Base-by-base conservation (phyloP, 305 asterid genomes). In the Solanum chacoense region DNA sequence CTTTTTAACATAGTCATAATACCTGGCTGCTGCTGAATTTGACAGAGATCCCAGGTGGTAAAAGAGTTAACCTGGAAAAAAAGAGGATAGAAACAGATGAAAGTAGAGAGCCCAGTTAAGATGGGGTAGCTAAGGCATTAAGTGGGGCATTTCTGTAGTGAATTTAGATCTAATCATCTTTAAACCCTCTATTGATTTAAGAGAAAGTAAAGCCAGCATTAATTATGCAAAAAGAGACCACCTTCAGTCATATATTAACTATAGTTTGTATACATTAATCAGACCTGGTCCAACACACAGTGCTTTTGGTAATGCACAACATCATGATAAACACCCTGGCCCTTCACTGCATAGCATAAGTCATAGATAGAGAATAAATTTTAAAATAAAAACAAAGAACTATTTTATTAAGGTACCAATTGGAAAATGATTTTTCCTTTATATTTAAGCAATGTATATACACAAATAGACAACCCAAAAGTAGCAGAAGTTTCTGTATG, bases 321-420 rank as follows among this genome's bases (percentile, higher is more conserved):
- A 96, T 94, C 89, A 95, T 95, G 89, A 91, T 88, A 90, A 90
- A 89, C 93, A 90, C 93, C 92, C 87, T 91, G 88, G 89, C 91
- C 92, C 91, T 87, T 88, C 90, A 91, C 83, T 77, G 89, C 90
- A 89, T 88, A 72, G 91, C 91, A 18, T 35, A 38, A 89, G 94
- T 90, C 91, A 89, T 84, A 55, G 88, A 90, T 92, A 91, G 92
- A 93, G 93, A 91, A 91, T 91, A 55, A 18, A 90, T 40, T 91
- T 89, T 91, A 88, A 45, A 69, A 87, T 65, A 78, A 55, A 81
- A 85, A 88, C 90, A 89, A 86, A 11, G 32, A 32, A 29, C 88
- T 40, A 86, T 72, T 88, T 89, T 89, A 73, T 89, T 85, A 45
- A 75, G 91, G 85, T 90, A 55, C 65, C 88, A 86, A 89, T 88